These are phyloP conservation scores for Rhizophagus clarus DNA, from an alignment of 192 early-diverging fungal genomes.

Conservation along the genomic window DNA sequence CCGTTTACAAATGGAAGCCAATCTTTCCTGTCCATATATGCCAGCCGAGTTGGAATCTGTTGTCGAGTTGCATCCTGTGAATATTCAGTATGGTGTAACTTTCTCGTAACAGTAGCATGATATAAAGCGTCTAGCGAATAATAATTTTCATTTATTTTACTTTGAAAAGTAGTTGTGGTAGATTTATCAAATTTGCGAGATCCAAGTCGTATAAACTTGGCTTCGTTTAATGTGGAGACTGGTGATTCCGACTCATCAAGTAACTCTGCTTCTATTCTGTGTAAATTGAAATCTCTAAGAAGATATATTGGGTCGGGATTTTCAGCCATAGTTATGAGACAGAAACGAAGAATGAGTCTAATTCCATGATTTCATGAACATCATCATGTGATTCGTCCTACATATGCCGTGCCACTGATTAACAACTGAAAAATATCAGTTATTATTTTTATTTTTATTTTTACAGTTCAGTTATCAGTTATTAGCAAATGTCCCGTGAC, in stretches of 20 bases:
- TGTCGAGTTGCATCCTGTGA: background rate
- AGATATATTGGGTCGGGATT: background rate
- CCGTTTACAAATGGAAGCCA: background rate
- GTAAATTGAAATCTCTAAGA: background rate
- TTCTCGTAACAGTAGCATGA: background rate
- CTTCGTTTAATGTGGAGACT: background rate
- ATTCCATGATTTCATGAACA: no score
- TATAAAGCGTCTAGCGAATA: background rate
- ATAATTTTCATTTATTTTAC: background rate
- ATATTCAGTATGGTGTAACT: background rate
- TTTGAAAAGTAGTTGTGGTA: background rate
- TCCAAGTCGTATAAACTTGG: background rate
- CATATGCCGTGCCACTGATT: no score
- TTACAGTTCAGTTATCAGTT: no score
- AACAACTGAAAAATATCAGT: no score
- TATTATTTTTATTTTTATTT: no score
- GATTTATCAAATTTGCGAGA: background rate
- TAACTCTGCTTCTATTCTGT: background rate
- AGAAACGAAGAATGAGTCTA: no score
- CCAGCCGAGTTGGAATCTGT: background rate
- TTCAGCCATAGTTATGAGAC: background rate
- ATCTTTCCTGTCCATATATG: background rate
- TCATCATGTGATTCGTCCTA: no score
- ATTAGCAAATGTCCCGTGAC: no score
- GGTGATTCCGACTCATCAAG: background rate